Evolutionary conservation across 2,329 filamentous ascomycete species (phyloP).

Genomic region (Phialemoniopsis sp.): DNA sequence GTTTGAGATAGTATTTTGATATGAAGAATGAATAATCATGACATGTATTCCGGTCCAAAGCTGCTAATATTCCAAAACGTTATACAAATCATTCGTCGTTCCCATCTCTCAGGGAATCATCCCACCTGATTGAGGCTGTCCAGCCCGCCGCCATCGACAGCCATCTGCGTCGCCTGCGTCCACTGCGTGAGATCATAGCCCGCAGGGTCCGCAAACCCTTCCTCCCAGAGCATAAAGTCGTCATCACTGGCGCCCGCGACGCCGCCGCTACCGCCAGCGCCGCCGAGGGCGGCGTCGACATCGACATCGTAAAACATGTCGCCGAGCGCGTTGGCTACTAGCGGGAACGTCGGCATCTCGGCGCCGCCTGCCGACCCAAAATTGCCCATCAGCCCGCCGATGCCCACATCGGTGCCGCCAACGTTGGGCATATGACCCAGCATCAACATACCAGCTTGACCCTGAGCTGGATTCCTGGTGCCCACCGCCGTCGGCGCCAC

Average conservation of each 20-base stretch:
- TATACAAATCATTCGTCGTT: too few species aligned
- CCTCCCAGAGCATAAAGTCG: conserved; percentile 30
- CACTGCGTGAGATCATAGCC: conserved; percentile 25
- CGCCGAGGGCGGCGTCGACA: conserved; percentile 18
- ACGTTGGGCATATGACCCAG: neutral
- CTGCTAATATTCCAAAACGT: too few species aligned
- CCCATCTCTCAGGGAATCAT: too few species aligned
- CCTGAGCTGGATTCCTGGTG: too few species aligned
- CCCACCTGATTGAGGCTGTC: too few species aligned
- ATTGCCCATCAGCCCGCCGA: neutral
- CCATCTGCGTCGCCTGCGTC: conserved; percentile 13
- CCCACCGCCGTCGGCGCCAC: too few species aligned
- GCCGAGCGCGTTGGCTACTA: conserved; percentile 10
- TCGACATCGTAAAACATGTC: conserved; percentile 18
- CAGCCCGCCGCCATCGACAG: conserved; percentile 3
- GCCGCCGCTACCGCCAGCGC: conserved; percentile 12
- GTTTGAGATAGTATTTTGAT: conserved; percentile 16
- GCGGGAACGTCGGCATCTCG: conserved; percentile 7
- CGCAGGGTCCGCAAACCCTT: conserved; percentile 28
- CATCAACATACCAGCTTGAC: neutral
- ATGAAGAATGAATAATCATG: too few species aligned
- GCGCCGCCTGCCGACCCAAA: conserved; percentile 1
- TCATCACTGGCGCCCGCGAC: conserved; percentile 9
- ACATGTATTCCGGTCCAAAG: too few species aligned
- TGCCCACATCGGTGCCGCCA: too few species aligned